Conservation (phyloP, 192 early-diverging fungal genomes). For the Podila clonocystis region DNA sequence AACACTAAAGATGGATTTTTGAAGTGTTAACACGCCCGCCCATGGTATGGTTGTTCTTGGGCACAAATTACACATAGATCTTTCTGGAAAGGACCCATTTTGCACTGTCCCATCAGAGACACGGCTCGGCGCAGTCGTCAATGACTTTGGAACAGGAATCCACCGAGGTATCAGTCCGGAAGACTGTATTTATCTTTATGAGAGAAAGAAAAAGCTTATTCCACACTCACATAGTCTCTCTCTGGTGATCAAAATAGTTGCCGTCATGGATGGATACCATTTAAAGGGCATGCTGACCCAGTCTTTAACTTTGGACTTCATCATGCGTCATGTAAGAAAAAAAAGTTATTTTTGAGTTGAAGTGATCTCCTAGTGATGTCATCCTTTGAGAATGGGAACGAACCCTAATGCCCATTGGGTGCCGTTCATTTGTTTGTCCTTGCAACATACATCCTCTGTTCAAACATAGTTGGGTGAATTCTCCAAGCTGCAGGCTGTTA, state of each 20-base stretch:
- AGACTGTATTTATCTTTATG: not conserved
- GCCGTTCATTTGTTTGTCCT: not conserved
- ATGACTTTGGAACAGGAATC: constrained; percentile 76
- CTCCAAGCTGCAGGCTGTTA: constrained; percentile 33
- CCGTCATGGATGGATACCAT: constrained; percentile 67
- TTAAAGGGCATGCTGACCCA: constrained; percentile 82
- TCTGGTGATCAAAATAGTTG: constrained; percentile 55
- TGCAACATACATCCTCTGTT: not conserved
- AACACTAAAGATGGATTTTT: not conserved
- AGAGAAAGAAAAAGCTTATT: not conserved
- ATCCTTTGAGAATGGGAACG: not conserved
- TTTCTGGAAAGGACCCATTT: constrained; percentile 88
- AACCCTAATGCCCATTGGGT: not conserved
- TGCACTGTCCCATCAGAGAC: constrained; percentile 84
- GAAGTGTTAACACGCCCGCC: not conserved
- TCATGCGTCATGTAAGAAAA: constrained; percentile 67
- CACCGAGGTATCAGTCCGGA: constrained; percentile 66
- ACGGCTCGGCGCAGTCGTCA: constrained; percentile 72
- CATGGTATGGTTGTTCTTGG: not conserved
- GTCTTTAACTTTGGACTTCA: constrained; percentile 71
- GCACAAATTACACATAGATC: constrained; percentile 53
- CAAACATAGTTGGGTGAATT: constrained; percentile 36
- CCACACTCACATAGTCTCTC: too few species aligned
- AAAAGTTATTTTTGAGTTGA: not conserved
- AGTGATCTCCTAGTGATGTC: not conserved